Conservation (phyloP, 345 rosid genomes). For the Lepidium africanum region DNA sequence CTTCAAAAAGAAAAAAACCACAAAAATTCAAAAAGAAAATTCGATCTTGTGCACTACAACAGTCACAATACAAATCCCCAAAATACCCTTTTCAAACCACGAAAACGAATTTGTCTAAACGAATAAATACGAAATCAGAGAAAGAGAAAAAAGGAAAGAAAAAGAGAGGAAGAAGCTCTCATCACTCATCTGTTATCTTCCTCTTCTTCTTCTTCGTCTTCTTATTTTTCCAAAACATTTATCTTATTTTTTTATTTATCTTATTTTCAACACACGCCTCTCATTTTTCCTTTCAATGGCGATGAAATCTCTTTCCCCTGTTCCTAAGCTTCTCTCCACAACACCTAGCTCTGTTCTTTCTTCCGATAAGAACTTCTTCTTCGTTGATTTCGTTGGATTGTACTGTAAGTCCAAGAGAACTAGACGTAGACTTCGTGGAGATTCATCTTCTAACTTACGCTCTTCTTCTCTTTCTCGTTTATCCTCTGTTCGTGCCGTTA, state of each 20-base stretch:
- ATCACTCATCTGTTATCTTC: slow-evolving; percentile 38
- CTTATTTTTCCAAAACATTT: not conserved
- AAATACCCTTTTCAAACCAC: slow-evolving; percentile 15
- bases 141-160: slow-evolving; percentile 24
- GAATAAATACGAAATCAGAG: slow-evolving; percentile 26
- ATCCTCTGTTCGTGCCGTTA: slow-evolving; percentile 42
- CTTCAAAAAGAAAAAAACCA: not conserved
- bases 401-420: slow-evolving; percentile 37
- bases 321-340: slow-evolving; percentile 43
- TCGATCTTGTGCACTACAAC: not conserved
- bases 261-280: slow-evolving; percentile 28
- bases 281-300: slow-evolving; percentile 27
- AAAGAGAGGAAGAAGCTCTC: slow-evolving; percentile 46
- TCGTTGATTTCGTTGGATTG: slow-evolving; percentile 68
- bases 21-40: not conserved
- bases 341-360: slow-evolving; percentile 40
- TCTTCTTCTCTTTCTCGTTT: slow-evolving; percentile 30
- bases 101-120: slow-evolving; percentile 8
- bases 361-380: slow-evolving; percentile 31
- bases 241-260: slow-evolving; percentile 7
- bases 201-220: slow-evolving; percentile 24
- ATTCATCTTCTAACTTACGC: slow-evolving; percentile 19
- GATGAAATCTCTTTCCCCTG: slow-evolving; percentile 42
- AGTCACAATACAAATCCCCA: not conserved
- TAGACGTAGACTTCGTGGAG: slow-evolving; percentile 44